Percentiles rank a stretch among this genome's conserved stretches.
These are phyloP conservation scores for Colletotrichum sp. DNA, from an alignment of 2,329 filamentous ascomycete genomes.

Conservation along the genomic window DNA sequence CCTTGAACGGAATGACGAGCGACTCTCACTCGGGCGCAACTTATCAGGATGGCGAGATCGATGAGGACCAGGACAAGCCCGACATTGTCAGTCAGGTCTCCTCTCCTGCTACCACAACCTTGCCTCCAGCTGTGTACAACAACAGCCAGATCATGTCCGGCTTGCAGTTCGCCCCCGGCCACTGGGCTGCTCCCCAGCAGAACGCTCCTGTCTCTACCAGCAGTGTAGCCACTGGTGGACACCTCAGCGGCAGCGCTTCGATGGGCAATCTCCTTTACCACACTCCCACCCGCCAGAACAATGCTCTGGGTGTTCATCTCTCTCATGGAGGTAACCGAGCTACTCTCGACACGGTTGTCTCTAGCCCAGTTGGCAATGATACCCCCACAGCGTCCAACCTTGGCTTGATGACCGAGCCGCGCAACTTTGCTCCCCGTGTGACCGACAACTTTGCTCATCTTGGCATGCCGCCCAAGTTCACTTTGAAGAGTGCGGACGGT, in stretches of 20 bases:
- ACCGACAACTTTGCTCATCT: slow-evolving; percentile 26
- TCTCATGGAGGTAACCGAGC: background rate
- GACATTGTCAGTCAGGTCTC: too few species aligned
- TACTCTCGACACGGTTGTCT: background rate
- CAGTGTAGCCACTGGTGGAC: background rate
- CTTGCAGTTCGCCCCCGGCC: background rate
- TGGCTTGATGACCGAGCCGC: slow-evolving; percentile 41
- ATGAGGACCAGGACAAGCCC: background rate
- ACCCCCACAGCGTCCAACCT: background rate
- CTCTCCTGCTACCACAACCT: background rate
- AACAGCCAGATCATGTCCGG: background rate
- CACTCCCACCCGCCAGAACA: background rate
- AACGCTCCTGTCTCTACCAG: background rate
- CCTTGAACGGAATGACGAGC: background rate
- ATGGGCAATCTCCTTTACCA: background rate
- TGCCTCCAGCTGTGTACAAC: background rate
- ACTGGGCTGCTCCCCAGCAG: background rate
- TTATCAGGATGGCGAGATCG: background rate
- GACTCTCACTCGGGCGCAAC: background rate
- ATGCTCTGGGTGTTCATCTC: background rate
- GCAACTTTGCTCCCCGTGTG: slow-evolving; percentile 44
- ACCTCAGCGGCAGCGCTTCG: slow-evolving; percentile 8
- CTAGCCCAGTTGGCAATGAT: background rate
- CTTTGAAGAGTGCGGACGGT: slow-evolving; percentile 18
- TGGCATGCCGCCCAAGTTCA: slow-evolving; percentile 43